Conservation (phyloP, 768 basidiomycete species). For the Mycena pura region DNA sequence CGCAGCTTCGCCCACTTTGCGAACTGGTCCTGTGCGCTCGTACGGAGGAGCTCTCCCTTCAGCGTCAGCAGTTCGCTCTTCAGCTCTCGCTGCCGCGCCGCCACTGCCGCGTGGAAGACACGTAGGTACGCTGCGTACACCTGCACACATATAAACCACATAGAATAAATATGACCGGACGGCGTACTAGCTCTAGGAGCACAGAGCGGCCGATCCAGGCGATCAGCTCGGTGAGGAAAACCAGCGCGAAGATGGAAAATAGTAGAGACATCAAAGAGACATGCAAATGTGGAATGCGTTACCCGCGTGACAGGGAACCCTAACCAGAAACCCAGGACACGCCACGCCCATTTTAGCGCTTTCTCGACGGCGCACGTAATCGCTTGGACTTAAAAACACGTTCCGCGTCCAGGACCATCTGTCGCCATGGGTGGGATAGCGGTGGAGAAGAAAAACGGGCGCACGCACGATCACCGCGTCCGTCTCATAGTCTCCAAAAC, state of each 20-base stretch:
- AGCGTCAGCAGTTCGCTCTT: conserved; percentile 81
- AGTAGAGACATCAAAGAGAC: conserved; percentile 92
- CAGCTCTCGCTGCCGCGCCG: conserved; percentile 68
- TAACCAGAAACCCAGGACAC: too few relatives aligned
- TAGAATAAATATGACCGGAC: background rate
- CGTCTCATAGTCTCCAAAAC: conserved; percentile 47
- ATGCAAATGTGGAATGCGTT: too few relatives aligned
- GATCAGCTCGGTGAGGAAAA: conserved; percentile 83
- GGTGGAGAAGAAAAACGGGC: too few relatives aligned
- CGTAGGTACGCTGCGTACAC: conserved; percentile 74
- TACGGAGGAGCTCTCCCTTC: conserved; percentile 86
- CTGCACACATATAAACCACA: conserved; percentile 45
- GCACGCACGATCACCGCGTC: conserved; percentile 39
- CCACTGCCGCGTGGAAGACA: conserved; percentile 63
- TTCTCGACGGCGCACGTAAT: too few relatives aligned
- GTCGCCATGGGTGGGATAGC: too few relatives aligned
- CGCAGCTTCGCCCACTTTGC: conserved; percentile 97
- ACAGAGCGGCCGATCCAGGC: conserved; percentile 90
- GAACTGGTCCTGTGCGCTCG: conserved; percentile 96
- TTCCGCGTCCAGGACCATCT: conserved; percentile 17
- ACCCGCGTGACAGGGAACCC: too few relatives aligned
- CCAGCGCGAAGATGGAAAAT: conserved; percentile 80
- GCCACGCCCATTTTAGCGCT: too few relatives aligned
- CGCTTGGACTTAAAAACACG: too few relatives aligned
- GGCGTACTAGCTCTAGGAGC: conserved; percentile 78